Evolutionary conservation across 2,329 filamentous ascomycete genomes (phyloP).

Genomic region (Pseudogymnoascus sp.): DNA sequence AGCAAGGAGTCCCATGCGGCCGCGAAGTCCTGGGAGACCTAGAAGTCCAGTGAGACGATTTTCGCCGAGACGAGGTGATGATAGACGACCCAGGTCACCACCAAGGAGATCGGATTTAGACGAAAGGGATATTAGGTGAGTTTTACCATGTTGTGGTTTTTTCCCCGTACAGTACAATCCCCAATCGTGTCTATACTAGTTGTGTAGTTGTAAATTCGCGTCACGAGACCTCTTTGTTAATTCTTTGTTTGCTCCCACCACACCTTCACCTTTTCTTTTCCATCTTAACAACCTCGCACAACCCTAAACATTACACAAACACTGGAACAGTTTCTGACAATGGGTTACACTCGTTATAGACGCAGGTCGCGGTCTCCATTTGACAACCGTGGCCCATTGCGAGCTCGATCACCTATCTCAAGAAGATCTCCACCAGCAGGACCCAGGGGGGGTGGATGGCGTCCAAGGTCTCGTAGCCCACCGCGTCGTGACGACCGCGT

Average conservation of each 20-base stretch:
- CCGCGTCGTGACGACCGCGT: slow-evolving; percentile 40
- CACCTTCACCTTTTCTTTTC: background rate
- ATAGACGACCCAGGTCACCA: slow-evolving; percentile 29
- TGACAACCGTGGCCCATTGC: slow-evolving; percentile 23
- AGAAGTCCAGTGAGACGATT: slow-evolving; percentile 26
- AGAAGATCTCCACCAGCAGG: slow-evolving; percentile 28
- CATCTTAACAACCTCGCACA: background rate
- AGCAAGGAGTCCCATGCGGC: slow-evolving; percentile 21
- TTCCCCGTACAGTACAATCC: background rate
- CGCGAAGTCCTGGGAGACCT: slow-evolving; percentile 12
- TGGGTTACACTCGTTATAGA: slow-evolving; percentile 16
- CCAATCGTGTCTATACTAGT: background rate
- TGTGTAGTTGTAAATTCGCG: background rate
- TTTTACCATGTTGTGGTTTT: background rate
- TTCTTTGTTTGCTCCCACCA: background rate
- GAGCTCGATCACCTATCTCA: slow-evolving; percentile 24
- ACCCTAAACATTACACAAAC: background rate
- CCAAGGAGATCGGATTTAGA: slow-evolving; percentile 24
- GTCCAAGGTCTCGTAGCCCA: slow-evolving; percentile 42
- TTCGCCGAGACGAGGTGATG: slow-evolving; percentile 29
- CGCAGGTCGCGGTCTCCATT: slow-evolving; percentile 29
- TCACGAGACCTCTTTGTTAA: background rate
- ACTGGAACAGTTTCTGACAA: background rate
- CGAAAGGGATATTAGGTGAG: slow-evolving; percentile 13
- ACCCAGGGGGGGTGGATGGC: slow-evolving; percentile 24